Base-by-base conservation (phyloP, 345 rosid species). In the Citrus glauca region DNA sequence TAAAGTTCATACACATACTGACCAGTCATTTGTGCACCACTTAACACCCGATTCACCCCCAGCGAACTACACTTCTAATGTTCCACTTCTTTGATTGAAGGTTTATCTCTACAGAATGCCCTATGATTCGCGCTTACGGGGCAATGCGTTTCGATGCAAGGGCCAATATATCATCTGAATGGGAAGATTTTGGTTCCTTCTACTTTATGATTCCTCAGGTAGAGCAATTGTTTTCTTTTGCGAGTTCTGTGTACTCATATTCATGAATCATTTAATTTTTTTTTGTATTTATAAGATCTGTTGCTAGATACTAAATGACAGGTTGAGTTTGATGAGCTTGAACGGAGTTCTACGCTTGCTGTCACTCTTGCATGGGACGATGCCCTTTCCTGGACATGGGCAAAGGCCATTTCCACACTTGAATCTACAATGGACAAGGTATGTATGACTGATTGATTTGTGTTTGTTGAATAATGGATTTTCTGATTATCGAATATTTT, bases 291-390 rank as follows among this genome's bases (percentile, higher is more conserved):
- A 84, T 74, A 74, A 72, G 66, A 82, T 74, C 66, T 82, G 77
- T 69, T 82, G 84, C 84, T 88, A 79, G 86, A 83, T 77, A 56
- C 57, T 75, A 75, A 81, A 83, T 87, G 89, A 81, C 90, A 94
- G 97, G 95, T 95, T 59, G 98, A 95, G 90, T 93, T 89, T 72
- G 90, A 88, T 85, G 98, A 93, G 91, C 84, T 93, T 73, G 84
- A 80, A 76, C 86, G 83, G 84, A 84, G 82, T 82, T 93, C 95
- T 9, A 89, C 91, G 86, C 88, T 95, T 59, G 98, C 97, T 30
- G 85, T 88, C 33, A 90, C 95, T 9, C 38, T 93, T 78, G 94
- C 97, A 45, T 91, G 98, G 98, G 95, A 94, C 33, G 32, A 88
- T 73, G 82, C 81, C n/a, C 85, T 91, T 76, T 88, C 88, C 5